Base-by-base conservation (phyloP, 2,329 filamentous ascomycete species). In the Sporothrix euskadiensis region DNA sequence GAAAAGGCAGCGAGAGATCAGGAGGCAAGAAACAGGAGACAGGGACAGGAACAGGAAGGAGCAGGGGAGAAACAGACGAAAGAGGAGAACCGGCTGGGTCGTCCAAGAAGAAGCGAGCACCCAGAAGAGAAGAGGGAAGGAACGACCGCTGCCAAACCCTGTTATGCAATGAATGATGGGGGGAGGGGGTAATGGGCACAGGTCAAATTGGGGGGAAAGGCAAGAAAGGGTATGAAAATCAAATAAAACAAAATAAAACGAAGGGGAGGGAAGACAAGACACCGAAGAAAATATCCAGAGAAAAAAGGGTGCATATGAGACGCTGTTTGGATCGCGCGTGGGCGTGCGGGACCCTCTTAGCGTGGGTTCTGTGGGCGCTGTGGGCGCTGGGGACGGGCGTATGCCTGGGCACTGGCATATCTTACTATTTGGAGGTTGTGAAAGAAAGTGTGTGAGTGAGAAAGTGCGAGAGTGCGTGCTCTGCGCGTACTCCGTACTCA, bases 61-160 rank as follows among this genome's bases (percentile, higher is more conserved):
- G 49, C 9, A 59, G 57, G 56, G 30, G 63, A 61, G 41, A 57
- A 70, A 57, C n/a, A 10, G 59, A 26, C 59, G 39, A 65, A 65
- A 52, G 69, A 68, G 44, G 69, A 71, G 72, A 73, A 71, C 22
- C 30, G 66, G 56, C 68, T 7, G 54, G 59, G 69, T 30, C 3
- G 52, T 54, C 14, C 35, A 49, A 47, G 68, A 44, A 35, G 49
- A 14, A 56, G 54, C 41, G 68, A n/a, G n/a, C n/a, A 56, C 32
- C 32, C 35, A 56, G 47, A 54, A 56, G 16, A 32, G 12, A 26
- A 32, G 22, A 52, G 47, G 26, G n/a, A 52, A 63, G 26, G 35
- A 30, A 59, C 7, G 52, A 32, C 41, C 44, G 52, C 56, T 52
- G 54, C 30, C 39, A 44, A 65, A 52, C 26, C 56, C 35, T 30